These are phyloP conservation scores for Linnemannia zychae DNA, from an alignment of 192 early-diverging fungal genomes.

Conservation along the genomic window DNA sequence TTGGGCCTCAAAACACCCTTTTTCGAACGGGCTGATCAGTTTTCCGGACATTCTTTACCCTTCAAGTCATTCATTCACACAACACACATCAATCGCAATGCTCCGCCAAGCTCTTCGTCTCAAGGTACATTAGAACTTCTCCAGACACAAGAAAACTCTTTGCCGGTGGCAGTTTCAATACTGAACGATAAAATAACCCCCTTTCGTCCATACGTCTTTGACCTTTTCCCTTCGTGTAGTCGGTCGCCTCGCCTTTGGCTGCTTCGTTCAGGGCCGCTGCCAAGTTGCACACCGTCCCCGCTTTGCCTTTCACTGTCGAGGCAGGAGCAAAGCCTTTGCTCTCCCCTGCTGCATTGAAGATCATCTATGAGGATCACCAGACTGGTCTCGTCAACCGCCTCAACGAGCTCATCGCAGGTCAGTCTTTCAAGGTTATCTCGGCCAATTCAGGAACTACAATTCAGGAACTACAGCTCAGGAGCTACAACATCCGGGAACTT, in stretches of 20 bases:
- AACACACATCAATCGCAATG: constrained; percentile 8
- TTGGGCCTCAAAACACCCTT: neutral
- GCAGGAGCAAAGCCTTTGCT: constrained; percentile 49
- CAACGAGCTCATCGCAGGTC: constrained; percentile 57
- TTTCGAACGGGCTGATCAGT: constrained; percentile 2
- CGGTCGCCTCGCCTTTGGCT: constrained; percentile 32
- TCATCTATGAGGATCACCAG: constrained; percentile 57
- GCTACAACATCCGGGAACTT: neutral
- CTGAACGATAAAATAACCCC: neutral
- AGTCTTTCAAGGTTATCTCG: neutral
- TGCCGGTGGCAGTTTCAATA: neutral
- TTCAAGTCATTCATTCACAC: neutral
- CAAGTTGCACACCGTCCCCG: constrained; percentile 40
- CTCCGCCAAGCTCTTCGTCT: constrained; percentile 26
- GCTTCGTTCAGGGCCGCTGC: constrained; percentile 40
- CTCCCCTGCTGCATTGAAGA: constrained; percentile 38
- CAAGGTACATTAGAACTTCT: neutral
- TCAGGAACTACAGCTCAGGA: neutral
- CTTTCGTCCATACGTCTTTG: neutral
- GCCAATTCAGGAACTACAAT: neutral
- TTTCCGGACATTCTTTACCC: constrained; percentile 4
- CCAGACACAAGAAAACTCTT: neutral
- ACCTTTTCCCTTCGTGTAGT: neutral
- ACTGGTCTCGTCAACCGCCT: constrained; percentile 46
- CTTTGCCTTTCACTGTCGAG: constrained; percentile 33